Conservation (phyloP, 495 filamentous ascomycete genomes). For the Oleoguttula mirabilis region DNA sequence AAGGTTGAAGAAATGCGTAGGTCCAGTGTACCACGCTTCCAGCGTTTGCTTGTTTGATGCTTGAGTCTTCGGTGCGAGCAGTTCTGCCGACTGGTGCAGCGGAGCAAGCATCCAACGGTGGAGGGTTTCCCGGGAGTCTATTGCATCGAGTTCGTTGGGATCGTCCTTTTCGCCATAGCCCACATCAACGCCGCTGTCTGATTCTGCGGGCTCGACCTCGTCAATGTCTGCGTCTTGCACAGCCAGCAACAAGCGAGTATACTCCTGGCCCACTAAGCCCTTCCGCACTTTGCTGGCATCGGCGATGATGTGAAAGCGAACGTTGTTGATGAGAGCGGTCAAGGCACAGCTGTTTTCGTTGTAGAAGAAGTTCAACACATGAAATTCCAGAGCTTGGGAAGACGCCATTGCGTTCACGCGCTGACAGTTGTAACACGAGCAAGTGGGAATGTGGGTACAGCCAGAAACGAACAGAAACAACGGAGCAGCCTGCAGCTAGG, state of each 20-base stretch:
- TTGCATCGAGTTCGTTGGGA: neutral
- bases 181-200: constrained; percentile 7
- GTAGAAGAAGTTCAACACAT: constrained; percentile 8
- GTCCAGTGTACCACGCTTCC: constrained; percentile 3
- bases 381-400: no score
- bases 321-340: constrained; percentile 4
- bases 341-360: constrained; percentile 6
- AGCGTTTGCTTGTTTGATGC: neutral
- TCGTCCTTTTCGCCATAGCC: neutral
- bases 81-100: neutral
- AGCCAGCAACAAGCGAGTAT: constrained; percentile 3
- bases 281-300: neutral
- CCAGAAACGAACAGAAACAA: no score
- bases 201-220: neutral
- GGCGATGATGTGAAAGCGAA: constrained; percentile 12
- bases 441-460: no score
- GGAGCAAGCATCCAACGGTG: constrained; percentile 11
- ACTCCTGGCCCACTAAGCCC: constrained; percentile 2
- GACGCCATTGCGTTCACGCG: no score
- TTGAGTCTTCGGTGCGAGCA: neutral
- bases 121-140: constrained; percentile 2
- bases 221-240: neutral
- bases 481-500: no score
- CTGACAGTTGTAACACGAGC: no score
- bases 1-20: constrained; percentile 7